phyloP scores from a whole-genome alignment of 768 basidiomycete species.

The Tricholoma flavovirens region DNA sequence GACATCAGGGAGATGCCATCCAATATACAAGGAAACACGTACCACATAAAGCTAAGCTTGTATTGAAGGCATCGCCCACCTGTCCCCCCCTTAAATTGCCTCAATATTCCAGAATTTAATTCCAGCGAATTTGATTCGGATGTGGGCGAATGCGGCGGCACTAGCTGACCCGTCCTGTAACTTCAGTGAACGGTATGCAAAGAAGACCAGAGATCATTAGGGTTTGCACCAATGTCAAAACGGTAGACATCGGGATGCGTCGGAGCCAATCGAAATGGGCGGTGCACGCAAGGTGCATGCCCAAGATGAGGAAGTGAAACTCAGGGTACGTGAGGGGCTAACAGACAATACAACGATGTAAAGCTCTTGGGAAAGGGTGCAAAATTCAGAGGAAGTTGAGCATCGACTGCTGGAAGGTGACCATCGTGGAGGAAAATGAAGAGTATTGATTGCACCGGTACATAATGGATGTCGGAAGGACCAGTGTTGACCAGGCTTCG shows the following conservation, averaged over 20 bases:
- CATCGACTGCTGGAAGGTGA: not conserved
- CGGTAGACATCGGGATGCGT: not conserved
- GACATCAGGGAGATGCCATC: not conserved
- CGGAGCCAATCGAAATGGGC: not conserved
- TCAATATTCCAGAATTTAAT: not conserved
- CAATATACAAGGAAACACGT: not conserved
- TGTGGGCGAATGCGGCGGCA: not conserved
- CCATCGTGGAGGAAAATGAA: not conserved
- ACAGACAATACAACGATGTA: not conserved
- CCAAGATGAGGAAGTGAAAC: conserved; percentile 1
- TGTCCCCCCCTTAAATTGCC: not conserved
- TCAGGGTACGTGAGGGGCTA: not conserved
- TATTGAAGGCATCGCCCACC: not conserved
- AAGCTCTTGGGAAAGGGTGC: not conserved
- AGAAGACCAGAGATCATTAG: not conserved
- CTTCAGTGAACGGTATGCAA: not conserved
- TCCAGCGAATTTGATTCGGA: not conserved
- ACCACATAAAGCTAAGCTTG: not conserved
- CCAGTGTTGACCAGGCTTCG: conserved; percentile 9
- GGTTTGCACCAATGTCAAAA: not conserved
- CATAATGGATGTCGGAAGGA: conserved; percentile 1
- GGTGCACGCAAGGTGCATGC: not conserved
- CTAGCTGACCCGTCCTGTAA: not conserved
- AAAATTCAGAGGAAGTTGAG: not conserved
- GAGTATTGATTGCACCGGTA: not conserved